A percentile compares a stretch with the other conserved stretches of the same genome.
Conservation (phyloP, 1,284 basidiomycete genomes). For the Apiotrichum sp. region DNA sequence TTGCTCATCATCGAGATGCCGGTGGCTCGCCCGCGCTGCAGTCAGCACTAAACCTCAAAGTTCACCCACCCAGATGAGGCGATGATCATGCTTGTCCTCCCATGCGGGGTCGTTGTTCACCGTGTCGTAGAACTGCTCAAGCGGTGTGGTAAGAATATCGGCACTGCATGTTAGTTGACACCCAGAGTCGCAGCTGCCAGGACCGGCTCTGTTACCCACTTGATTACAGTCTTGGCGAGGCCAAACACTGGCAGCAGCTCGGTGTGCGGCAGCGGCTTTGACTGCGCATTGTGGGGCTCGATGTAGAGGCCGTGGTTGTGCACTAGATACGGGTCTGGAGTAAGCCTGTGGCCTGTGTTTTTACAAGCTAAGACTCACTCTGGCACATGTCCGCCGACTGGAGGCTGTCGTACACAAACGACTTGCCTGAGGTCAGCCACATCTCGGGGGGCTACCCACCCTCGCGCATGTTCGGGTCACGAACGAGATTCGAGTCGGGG, state of each 20-base stretch:
- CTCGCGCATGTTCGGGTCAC: slow-evolving; percentile 15
- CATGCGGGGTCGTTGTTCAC: slow-evolving; percentile 46
- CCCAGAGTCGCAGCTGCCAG: not conserved
- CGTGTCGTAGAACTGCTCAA: slow-evolving; percentile 48
- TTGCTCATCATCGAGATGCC: slow-evolving; percentile 48
- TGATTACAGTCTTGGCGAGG: slow-evolving; percentile 45
- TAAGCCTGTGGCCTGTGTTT: not conserved
- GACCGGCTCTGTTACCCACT: slow-evolving; percentile 13
- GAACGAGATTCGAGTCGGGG: slow-evolving; percentile 35
- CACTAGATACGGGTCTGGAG: slow-evolving; percentile 38
- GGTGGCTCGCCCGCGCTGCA: slow-evolving; percentile 43
- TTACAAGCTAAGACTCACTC: slow-evolving; percentile 8
- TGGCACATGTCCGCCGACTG: slow-evolving; percentile 43
- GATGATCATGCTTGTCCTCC: slow-evolving; percentile 45
- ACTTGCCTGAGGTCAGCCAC: slow-evolving; percentile 19
- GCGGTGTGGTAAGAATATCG: slow-evolving; percentile 50
- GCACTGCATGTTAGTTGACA: slow-evolving; percentile 27
- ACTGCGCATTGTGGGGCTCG: slow-evolving; percentile 37
- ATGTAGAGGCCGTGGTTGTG: slow-evolving; percentile 43
- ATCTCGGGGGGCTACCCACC: not conserved
- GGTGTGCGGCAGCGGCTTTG: slow-evolving; percentile 43
- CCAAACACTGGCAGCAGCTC: slow-evolving; percentile 44
- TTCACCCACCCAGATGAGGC: slow-evolving; percentile 43
- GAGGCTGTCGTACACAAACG: slow-evolving; percentile 40
- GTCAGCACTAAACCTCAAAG: slow-evolving; percentile 14